Evolutionary conservation across 495 filamentous ascomycete species (phyloP).

Genomic region (Penicillium egyptiacum): DNA sequence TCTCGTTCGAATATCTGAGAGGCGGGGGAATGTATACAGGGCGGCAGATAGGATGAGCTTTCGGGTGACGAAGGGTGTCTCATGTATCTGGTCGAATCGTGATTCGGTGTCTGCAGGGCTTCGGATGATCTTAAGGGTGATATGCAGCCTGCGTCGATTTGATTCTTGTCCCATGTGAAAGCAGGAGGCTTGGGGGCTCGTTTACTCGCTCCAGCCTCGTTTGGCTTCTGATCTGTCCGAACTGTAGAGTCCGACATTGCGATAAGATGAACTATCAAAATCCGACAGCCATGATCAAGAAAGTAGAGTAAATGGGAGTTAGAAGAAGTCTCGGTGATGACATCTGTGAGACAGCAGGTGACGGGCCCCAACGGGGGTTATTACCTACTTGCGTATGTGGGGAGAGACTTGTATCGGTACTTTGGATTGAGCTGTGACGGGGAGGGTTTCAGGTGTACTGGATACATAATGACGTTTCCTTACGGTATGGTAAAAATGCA

Average conservation of each 20-base stretch:
- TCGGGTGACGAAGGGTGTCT: constrained; percentile 48
- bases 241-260: constrained; percentile 12
- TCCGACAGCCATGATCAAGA: neutral
- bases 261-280: constrained; percentile 5
- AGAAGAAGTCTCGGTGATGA: constrained; percentile 19
- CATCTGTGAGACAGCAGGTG: constrained; percentile 23
- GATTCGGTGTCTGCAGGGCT: constrained; percentile 27
- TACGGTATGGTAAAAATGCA: neutral
- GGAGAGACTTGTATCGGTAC: neutral
- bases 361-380: constrained; percentile 10
- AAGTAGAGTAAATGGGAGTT: neutral
- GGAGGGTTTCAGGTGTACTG: neutral
- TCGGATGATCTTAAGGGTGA: constrained; percentile 44
- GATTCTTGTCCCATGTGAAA: constrained; percentile 17
- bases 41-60: constrained; percentile 52
- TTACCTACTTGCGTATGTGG: neutral
- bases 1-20: constrained; percentile 92
- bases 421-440: neutral
- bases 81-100: constrained; percentile 5
- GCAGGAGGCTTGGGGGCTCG: constrained; percentile 25
- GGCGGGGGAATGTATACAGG: constrained; percentile 62
- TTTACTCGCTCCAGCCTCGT: constrained; percentile 13
- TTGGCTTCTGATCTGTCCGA: constrained; percentile 14
- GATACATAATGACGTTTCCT: neutral
- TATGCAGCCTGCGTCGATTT: constrained; percentile 21